Percentiles rank a stretch among this genome's conserved stretches.
Conservation (phyloP, 768 basidiomycete genomes). For the Lactarius indigo region DNA sequence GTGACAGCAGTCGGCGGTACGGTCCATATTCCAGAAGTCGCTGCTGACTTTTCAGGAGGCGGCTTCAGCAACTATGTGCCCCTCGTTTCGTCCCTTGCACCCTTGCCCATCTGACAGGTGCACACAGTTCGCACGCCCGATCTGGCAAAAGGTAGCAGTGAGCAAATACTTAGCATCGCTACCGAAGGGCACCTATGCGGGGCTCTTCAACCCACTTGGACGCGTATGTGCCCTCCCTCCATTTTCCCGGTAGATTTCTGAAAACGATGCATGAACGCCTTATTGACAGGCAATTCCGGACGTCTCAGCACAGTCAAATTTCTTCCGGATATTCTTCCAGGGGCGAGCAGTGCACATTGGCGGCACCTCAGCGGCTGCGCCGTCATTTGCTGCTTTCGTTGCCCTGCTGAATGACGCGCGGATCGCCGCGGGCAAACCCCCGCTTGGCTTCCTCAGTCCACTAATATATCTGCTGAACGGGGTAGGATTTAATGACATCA, state of each 20-base stretch:
- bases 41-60: slow-evolving; percentile 62
- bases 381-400: slow-evolving; percentile 52
- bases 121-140: slow-evolving; percentile 48
- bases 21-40: slow-evolving; percentile 51
- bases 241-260: background rate
- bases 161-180: slow-evolving; percentile 40
- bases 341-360: slow-evolving; percentile 37
- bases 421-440: slow-evolving; percentile 36
- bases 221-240: slow-evolving; percentile 42
- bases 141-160: slow-evolving; percentile 50
- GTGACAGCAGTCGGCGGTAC: slow-evolving; percentile 75
- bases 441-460: slow-evolving; percentile 69
- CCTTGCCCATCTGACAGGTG: background rate
- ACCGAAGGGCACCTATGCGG: slow-evolving; percentile 45
- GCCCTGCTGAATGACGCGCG: slow-evolving; percentile 51
- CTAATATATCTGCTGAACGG: slow-evolving; percentile 46
- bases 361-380: slow-evolving; percentile 60
- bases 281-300: slow-evolving; percentile 51
- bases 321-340: slow-evolving; percentile 42
- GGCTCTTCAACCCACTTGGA: slow-evolving; percentile 53
- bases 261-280: background rate
- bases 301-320: slow-evolving; percentile 49
- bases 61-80: slow-evolving; percentile 71
- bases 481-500: slow-evolving; percentile 55
- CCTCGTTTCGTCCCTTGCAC: slow-evolving; percentile 5